Evolutionary conservation across 2,329 filamentous ascomycete species (phyloP).

Genomic region (Calonectria henricotiae): DNA sequence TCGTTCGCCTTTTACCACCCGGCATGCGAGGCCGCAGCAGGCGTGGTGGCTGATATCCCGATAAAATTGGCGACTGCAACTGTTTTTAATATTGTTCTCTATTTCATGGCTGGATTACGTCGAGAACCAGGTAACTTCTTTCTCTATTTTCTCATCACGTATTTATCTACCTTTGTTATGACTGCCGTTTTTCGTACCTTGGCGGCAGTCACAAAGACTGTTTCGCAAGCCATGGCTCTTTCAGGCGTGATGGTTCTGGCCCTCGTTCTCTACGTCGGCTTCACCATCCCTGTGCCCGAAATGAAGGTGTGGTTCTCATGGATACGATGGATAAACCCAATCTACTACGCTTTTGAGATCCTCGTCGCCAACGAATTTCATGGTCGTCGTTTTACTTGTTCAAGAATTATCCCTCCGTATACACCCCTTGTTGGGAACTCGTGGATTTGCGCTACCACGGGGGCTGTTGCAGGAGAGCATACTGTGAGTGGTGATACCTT

Average conservation of each 20-base stretch:
- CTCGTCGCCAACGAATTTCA: slow-evolving; percentile 83
- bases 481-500: slow-evolving; percentile 76
- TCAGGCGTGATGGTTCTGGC: slow-evolving; percentile 72
- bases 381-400: slow-evolving; percentile 71
- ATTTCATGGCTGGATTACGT: slow-evolving; percentile 70
- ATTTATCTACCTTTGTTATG: slow-evolving; percentile 80
- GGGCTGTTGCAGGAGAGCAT: slow-evolving; percentile 69
- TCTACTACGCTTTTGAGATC: slow-evolving; percentile 82
- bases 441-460: slow-evolving; percentile 70
- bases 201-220: slow-evolving; percentile 78
- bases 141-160: slow-evolving; percentile 81
- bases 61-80: slow-evolving; percentile 69
- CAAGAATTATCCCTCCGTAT: slow-evolving; percentile 66
- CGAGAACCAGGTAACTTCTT: slow-evolving; percentile 81
- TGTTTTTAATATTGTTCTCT: slow-evolving; percentile 72
- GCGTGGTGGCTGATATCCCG: slow-evolving; percentile 71
- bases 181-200: slow-evolving; percentile 84
- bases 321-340: slow-evolving; percentile 83
- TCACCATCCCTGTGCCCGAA: slow-evolving; percentile 49
- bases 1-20: slow-evolving; percentile 70
- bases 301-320: slow-evolving; percentile 81
- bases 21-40: slow-evolving; percentile 69
- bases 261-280: slow-evolving; percentile 59
- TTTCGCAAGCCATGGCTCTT: slow-evolving; percentile 71
- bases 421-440: slow-evolving; percentile 62